Percentiles rank a stretch among this genome's conserved stretches.
Conservation (phyloP, 257 asterid species). For the Phtheirospermum japonicum region DNA sequence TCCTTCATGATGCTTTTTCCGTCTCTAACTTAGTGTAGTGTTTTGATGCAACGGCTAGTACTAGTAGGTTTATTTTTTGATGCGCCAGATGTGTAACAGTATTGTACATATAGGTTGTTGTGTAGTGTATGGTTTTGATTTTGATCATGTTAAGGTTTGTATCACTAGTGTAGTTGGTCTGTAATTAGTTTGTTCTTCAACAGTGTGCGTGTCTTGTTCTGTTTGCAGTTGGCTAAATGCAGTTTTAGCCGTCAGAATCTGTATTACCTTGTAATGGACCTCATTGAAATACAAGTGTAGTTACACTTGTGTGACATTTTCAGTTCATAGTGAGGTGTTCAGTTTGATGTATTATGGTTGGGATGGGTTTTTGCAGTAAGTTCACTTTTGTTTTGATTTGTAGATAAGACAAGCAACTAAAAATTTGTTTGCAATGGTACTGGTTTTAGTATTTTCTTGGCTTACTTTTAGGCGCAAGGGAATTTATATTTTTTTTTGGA, state of each 20-base stretch:
- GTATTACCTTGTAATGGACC: slow-evolving; percentile 2
- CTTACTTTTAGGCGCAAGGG: too few relatives aligned
- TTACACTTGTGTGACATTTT: too few relatives aligned
- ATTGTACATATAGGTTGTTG: slow-evolving; percentile 31
- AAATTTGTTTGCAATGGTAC: too few relatives aligned
- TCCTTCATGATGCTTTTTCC: background rate
- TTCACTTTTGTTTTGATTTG: too few relatives aligned
- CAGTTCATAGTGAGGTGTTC: too few relatives aligned
- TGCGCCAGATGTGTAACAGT: slow-evolving; percentile 23
- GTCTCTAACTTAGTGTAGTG: background rate
- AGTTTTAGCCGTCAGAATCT: slow-evolving; percentile 8
- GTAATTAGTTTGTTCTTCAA: slow-evolving; percentile 25
- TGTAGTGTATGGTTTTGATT: slow-evolving; percentile 13
- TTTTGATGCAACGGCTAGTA: slow-evolving; percentile 16
- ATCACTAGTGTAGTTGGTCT: too few relatives aligned
- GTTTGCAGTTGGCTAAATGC: slow-evolving; percentile 9
- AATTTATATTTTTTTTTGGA: too few relatives aligned
- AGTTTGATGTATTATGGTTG: too few relatives aligned
- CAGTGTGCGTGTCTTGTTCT: slow-evolving; percentile 19
- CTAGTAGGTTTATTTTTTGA: slow-evolving; percentile 12
- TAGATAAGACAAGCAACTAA: too few relatives aligned
- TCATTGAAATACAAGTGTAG: too few relatives aligned
- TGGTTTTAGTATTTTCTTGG: too few relatives aligned
- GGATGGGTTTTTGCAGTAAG: too few relatives aligned
- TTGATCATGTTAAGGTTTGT: slow-evolving; percentile 6